Conservation (phyloP, 1,139 yeast species). For the Pneumocystis wakefieldiae region DNA sequence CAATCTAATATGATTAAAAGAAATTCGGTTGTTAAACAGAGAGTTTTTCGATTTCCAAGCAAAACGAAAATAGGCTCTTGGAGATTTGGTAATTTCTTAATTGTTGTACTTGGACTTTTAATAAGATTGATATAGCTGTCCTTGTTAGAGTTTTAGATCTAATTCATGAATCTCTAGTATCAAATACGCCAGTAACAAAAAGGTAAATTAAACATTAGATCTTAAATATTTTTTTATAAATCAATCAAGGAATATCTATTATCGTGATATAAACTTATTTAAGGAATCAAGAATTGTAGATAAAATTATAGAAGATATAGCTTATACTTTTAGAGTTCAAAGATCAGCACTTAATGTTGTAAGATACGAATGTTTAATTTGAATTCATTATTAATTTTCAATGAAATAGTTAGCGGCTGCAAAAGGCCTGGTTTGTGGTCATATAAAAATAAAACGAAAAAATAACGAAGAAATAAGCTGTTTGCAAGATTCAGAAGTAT, state of each 20-base stretch:
- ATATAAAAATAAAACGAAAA: constrained; percentile 19
- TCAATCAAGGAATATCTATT: constrained; percentile 45
- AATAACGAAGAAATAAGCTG: constrained; percentile 15
- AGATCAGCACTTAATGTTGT: constrained; percentile 16
- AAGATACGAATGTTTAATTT: neutral
- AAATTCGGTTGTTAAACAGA: neutral
- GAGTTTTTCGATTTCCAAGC: constrained; percentile 5
- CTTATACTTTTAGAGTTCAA: constrained; percentile 18
- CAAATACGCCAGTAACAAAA: constrained; percentile 1
- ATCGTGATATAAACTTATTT: constrained; percentile 47
- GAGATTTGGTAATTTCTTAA: constrained; percentile 6
- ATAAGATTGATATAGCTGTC: constrained; percentile 4
- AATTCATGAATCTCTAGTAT: constrained; percentile 9
- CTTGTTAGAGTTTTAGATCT: constrained; percentile 1
- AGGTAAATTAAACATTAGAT: constrained; percentile 1
- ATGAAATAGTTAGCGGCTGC: constrained; percentile 44
- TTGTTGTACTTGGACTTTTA: neutral
- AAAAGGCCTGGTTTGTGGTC: constrained; percentile 44
- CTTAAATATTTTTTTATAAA: constrained; percentile 24
- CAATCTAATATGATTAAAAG: neutral
- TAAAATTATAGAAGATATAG: constrained; percentile 26
- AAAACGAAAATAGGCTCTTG: constrained; percentile 1
- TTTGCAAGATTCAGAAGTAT: constrained; percentile 14
- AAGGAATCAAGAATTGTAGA: constrained; percentile 35
- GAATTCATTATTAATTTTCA: constrained; percentile 14